Evolutionary conservation across 2,329 filamentous ascomycete species (phyloP), one percentile per base, ranked within the genome.

Genomic region (Colletotrichum sansevieriae): DNA sequence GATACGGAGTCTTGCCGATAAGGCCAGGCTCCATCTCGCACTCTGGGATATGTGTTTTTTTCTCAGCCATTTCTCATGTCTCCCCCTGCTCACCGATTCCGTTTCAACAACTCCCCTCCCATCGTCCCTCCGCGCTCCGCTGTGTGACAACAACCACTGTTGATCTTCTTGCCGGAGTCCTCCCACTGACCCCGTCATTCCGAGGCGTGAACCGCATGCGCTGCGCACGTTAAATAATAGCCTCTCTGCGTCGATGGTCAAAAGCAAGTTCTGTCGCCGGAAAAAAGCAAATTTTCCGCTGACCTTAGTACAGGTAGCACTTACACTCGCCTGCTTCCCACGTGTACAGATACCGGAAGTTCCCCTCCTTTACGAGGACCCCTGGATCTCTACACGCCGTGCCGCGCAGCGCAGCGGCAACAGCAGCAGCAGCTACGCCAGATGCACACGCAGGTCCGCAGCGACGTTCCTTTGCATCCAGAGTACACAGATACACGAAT

Each of bases 1-100:
- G 60, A 56, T 35, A 35, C 64, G 58, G 58, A 67, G n/a, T 44
- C 20, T 68, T 58, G 46, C 65, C 61, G 65, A 59, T 15, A 4
- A 13, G 13, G 37, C 37, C 15, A 13, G 13, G 37, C 37, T 39
- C 22, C 47, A n/a, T 18, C 52, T 29, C 29, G 6, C 29, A 29
- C 7, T 29, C 25, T 29, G 25, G 25, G 3, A 29, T 29, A 6
- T 22, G 22, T 22, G 4, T 5, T 25, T 25, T 29, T 29, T 29
- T 29, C 29, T 2, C 3, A 18, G 41, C 11, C 29, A 15, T 46
- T n/a, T 15, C 8, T 46, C 12, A 4, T 46, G 8, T 46, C 20
- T 41, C 35, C 10, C 12, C 18, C 9, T 65, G 18, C 20, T 47
- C 11, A 18, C 20, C 18, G 35, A n/a, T 55, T 15, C 37, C 37